Base-by-base conservation (phyloP, 2,329 filamentous ascomycete genomes). In the Neofusicoccum parvum region DNA sequence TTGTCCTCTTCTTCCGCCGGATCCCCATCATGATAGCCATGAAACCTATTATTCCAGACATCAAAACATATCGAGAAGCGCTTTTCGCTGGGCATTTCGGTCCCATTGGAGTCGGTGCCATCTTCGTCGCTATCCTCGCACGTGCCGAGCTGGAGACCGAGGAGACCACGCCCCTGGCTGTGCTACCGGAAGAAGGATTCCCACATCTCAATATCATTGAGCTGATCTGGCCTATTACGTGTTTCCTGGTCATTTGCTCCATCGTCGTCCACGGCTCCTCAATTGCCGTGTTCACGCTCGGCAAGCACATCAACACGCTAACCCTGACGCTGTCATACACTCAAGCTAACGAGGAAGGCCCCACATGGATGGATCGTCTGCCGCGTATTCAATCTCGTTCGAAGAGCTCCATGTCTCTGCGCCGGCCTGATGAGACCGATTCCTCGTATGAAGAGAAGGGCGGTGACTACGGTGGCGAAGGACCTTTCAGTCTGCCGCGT, bases 191-290 rank as follows among this genome's bases (percentile, higher is more conserved):
- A 23, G 80, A 80, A 7, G 78, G 83, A 1, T 83, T 85, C 0
- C 80, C 90, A 65, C 84, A 89, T 70, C 90, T 90, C 69, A 85
- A 87, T 37, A 83, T 97, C 37, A 88, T 98, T 60, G 86, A 91
- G 64, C 81, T 97, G 34, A 96, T 99, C 54, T 99, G 95, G 95
- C 95, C 95, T 0, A 94, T 99, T 66, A 92, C 92, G 0, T 92
- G 92, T 0, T 99, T 99, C 78, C 82, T 99, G 73, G 94, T 99
- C 67, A 92, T 99, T 62, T 86, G 91, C 3, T 99, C 95, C 12
- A 99, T 99, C 72, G 80, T 98, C 43, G 92, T 99, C 1, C 95
- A 99, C 73, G 95, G 95, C 23, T 98, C 95, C n/a, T 98, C 95
- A 0, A 91, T 99, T 71, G 95, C 95, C 5, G 95, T 99, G 9